Base-by-base conservation (phyloP, 768 basidiomycete genomes). In the Pulveroboletus sp. region DNA sequence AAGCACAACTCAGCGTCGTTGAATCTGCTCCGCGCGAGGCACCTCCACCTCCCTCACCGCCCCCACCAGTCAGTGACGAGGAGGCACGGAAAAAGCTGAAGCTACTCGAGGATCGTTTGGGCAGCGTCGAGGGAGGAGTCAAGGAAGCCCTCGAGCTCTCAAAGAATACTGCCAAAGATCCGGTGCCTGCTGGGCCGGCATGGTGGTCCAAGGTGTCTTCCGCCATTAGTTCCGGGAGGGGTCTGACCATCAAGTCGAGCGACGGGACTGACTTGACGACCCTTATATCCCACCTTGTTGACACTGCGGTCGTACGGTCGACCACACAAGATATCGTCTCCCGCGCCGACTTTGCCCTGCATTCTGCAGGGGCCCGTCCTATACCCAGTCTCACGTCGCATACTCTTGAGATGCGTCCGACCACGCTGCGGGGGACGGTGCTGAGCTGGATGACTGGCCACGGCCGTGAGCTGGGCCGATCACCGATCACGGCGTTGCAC, bases 401-500 rank as follows among this genome's bases (percentile, higher is more conserved):
- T n/a, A 89, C 91, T 6, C 79, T 85, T 48, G 83, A 88, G 57
- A 68, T 91, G 47, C 73, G 72, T 21, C 84, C 86, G 0, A 62
- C 68, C 5, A 75, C 73, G 3, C 49, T 85, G 49, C 67, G 70
- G 5, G 69, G 73, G 6, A 72, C 81, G 19, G 52, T 86, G 21
- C 44, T 81, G 19, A 73, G 82, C 14, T 68, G 80, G 50, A 56
- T 89, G 58, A 83, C 84, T 0, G 86, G 86, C 31, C 73, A 74
- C 37, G 81, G 79, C 17, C 75, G 76, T 55, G 74, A 81, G 35
- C 67, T 83, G 37, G 94, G 91, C n/a, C 81, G 84, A 14, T 80
- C 90, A 1, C 94, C 95, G 1, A 81, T 92, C 41, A 87, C 81
- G 0, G 91, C 90, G 3, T 74, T 99, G n/a, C 87, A 95, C 60